Base-by-base conservation (phyloP, 179 eudicot species). In the Spergularia azorica region DNA sequence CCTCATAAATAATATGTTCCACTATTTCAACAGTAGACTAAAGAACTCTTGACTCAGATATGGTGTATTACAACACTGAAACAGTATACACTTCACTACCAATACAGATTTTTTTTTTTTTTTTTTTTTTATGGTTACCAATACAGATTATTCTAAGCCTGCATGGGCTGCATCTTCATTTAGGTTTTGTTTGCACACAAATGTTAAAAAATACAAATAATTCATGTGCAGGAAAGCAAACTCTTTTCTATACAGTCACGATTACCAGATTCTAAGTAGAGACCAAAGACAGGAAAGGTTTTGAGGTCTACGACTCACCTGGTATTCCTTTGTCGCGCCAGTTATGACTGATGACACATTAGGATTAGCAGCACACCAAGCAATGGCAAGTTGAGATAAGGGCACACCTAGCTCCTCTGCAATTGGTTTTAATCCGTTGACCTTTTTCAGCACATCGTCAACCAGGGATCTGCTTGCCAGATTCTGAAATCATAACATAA, bases 301-400 rank as follows among this genome's bases (percentile, higher is more conserved):
- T 59, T 39, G 8, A 69, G 16, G 11, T 63, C 41, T 48, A n/a
- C 46, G 21, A 78, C 84, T 80, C 60, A 92, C 98, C 96, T 94
- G 98, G 66, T 67, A 20, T 81, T 87, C 89, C 82, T 92, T 95
- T 36, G 98, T 95, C 67, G 98, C 98, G 69, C 98, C 98, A 76
- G 98, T 95, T 57, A 95, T 95, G 77, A 95, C 98, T 0, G 98
- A 93, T 3, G 98, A 95, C 14, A 95, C 98, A 76, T 95, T 92
- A 70, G 97, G 96, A 80, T 95, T 95, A 67, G 96, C 78, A 80
- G 97, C 97, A 86, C 98, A 95, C 98, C 98, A 95, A 32, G 98
- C 98, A 80, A 95, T 95, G 67, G 98, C 97, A 68, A 95, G 90
- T 85, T 92, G 98, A 74, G 98, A 77, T 69, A 95, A 73, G 66